Conservation (phyloP, 2,329 filamentous ascomycete genomes). For the Aspergillus japonicus region DNA sequence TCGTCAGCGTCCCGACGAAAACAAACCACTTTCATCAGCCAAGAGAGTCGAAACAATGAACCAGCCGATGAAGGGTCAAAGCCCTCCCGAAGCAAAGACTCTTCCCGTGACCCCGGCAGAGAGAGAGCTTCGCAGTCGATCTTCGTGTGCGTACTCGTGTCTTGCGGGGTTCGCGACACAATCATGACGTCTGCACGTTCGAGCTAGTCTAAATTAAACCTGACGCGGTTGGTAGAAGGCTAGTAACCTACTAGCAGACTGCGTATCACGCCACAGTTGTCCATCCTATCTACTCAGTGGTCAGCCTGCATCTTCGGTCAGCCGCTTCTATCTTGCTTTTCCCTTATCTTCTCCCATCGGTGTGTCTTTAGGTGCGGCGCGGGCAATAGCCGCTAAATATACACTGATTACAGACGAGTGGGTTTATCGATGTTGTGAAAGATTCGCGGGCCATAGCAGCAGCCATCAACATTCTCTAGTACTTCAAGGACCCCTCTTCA, state of each 20-base stretch:
- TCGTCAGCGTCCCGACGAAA: background rate
- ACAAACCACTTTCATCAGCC: background rate
- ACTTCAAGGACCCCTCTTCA: background rate
- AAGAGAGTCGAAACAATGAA: background rate
- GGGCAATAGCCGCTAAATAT: background rate
- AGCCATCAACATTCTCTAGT: background rate
- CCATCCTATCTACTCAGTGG: background rate
- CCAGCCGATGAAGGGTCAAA: background rate
- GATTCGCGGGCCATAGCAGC: background rate
- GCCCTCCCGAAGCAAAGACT: background rate
- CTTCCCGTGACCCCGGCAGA: background rate
- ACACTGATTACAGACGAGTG: background rate
- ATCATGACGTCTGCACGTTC: slow-evolving; percentile 6
- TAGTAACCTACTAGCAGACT: background rate
- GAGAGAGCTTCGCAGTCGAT: background rate
- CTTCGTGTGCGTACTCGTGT: slow-evolving; percentile 2
- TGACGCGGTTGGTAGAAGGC: background rate
- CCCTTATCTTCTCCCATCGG: background rate
- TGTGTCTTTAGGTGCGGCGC: background rate
- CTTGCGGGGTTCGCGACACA: slow-evolving; percentile 3
- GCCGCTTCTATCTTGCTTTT: background rate
- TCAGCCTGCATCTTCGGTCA: background rate
- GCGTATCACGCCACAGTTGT: slow-evolving; percentile 1
- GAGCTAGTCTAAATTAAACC: background rate
- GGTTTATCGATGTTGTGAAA: background rate